Evolutionary conservation across 73 alveolate genomes (phyloP), one percentile per base, ranked within the genome.

Genomic region (Blepharisma japonicum): DNA sequence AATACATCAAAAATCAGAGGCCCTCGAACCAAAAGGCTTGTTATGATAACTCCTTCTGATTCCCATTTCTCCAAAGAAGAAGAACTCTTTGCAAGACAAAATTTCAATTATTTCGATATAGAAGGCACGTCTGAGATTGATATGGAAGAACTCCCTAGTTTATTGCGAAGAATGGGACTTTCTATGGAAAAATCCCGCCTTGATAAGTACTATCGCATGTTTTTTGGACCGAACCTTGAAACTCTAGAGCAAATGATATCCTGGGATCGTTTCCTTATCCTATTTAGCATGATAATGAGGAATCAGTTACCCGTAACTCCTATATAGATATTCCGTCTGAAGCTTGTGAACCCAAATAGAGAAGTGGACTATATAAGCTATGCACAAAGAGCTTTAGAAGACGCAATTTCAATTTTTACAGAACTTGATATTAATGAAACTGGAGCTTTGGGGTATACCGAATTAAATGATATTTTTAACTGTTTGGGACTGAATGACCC

Each of bases 71-170:
- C 80, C 11, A 39, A n/a, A 45, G 80, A 70, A 47, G 80, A 70
- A 47, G 46, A 9, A 8, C 32, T 20, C 11, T 70, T 39, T 14
- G 80, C 80, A 25, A 70, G 23, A 45, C 76, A 38, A 9, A 18
- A 70, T 54, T 70, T 70, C 5, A 45, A 45, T 45, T 18, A 70
- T 9, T 70, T 70, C 80, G 80, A 70, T 54, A 25, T 25, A 70
- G 80, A 70, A 23, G n/a, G 39, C 2, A 9, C 38, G 5, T 72
- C 71, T n/a, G 25, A 9, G 9, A 45, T 70, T 9, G 80, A 70
- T 20, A 70, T 18, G 55, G 80, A 47, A 70, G 80, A 70, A 45
- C 80, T 70, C 14, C 80, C 80, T 18, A 14, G 46, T 5, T 54
- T 70, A 8, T 45, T 70, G 14, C 0, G 80, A 70, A 48, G 27